A percentile compares a stretch with the other conserved stretches of the same genome.
Conservation (phyloP, 2,329 filamentous ascomycete genomes). For the Claviceps purpurea region DNA sequence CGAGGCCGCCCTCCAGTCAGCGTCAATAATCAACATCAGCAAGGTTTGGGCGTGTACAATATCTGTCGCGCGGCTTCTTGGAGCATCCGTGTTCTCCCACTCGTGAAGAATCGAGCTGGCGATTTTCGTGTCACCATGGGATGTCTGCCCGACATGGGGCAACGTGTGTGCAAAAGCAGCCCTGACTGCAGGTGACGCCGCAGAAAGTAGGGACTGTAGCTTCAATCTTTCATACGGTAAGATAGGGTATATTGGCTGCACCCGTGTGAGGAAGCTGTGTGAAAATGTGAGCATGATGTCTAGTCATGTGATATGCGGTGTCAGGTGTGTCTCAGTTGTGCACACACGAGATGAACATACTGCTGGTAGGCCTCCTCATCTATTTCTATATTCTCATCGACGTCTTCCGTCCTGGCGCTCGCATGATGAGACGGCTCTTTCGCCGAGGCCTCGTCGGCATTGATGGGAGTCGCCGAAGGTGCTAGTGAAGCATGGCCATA, state of each 20-base stretch:
- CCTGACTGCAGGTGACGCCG: conserved; percentile 42
- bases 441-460: conserved; percentile 22
- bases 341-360: conserved; percentile 18
- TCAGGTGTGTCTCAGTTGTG: neutral
- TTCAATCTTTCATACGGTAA: conserved; percentile 43
- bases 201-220: conserved; percentile 41
- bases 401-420: conserved; percentile 20
- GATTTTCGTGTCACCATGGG: conserved; percentile 28
- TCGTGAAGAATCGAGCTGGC: conserved; percentile 35
- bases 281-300: neutral
- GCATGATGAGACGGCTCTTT: conserved; percentile 21
- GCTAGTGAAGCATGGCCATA: conserved; percentile 31
- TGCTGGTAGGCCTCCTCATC: conserved; percentile 33
- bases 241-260: conserved; percentile 56
- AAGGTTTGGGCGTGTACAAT: conserved; percentile 54
- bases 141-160: conserved; percentile 34
- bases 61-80: conserved; percentile 26
- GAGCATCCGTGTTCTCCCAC: conserved; percentile 33
- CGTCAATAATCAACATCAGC: conserved; percentile 51
- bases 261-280: conserved; percentile 45
- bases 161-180: conserved; percentile 54
- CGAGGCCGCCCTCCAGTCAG: conserved; percentile 39
- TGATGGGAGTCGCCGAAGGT: conserved; percentile 29
- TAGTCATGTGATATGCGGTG: neutral
- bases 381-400: conserved; percentile 9